Evolutionary conservation across 2,329 filamentous ascomycete genomes (phyloP).

Genomic region (Calonectria pteridis): DNA sequence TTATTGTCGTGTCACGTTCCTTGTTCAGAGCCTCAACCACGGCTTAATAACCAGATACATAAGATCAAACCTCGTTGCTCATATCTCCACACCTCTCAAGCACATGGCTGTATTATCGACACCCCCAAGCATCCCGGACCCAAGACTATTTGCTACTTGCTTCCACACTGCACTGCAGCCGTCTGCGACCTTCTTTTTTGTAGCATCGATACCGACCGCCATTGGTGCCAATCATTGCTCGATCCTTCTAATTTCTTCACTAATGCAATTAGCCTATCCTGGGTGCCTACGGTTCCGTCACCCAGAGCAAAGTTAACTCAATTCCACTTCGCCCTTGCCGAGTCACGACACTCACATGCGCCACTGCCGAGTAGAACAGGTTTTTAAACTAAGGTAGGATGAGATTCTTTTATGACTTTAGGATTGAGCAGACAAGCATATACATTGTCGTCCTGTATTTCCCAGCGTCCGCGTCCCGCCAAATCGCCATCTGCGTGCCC

Average conservation of each 20-base stretch:
- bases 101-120: not conserved
- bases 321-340: not conserved
- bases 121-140: not conserved
- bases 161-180: not conserved
- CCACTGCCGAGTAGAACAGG: not conserved
- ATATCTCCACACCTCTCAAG: not conserved
- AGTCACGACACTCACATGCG: not conserved
- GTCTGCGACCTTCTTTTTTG: not conserved
- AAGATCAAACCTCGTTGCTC: not conserved
- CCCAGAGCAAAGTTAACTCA: not conserved
- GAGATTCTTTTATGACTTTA: not conserved
- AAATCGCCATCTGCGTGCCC: slow-evolving; percentile 16
- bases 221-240: not conserved
- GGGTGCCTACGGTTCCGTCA: not conserved
- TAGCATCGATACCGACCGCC: not conserved
- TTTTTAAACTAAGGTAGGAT: not conserved
- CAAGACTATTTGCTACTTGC: not conserved
- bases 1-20: not conserved
- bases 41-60: slow-evolving; percentile 7
- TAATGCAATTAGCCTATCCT: not conserved
- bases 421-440: slow-evolving; percentile 17
- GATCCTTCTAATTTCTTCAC: not conserved
- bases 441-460: slow-evolving; percentile 16
- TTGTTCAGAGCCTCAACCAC: slow-evolving; percentile 4
- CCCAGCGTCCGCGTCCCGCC: slow-evolving; percentile 16